These are phyloP conservation scores for Cajanus cajan DNA, from an alignment of 306 rosid genomes.

Conservation along the genomic window DNA sequence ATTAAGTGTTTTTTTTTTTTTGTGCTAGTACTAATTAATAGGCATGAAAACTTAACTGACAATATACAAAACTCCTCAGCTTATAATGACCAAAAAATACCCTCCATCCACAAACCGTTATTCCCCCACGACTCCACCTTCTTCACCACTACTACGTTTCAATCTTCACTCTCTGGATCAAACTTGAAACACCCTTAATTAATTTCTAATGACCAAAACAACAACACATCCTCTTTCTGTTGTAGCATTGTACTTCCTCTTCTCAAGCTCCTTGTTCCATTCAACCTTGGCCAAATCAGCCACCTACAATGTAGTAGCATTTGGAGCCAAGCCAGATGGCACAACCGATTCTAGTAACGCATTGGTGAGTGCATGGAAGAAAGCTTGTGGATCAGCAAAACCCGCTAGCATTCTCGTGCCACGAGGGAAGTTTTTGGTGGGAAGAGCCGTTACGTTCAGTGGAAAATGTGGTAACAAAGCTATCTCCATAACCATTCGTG, in stretches of 20 bases:
- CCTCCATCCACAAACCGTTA: no score
- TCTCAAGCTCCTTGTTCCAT: neutral
- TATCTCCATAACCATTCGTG: conserved; percentile 39
- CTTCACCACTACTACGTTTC: no score
- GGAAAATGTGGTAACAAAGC: conserved; percentile 29
- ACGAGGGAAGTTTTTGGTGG: conserved; percentile 40
- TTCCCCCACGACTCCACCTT: no score
- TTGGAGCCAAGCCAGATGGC: conserved; percentile 51
- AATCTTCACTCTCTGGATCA: no score
- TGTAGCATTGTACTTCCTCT: neutral
- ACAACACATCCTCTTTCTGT: neutral
- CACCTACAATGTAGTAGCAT: conserved; percentile 37
- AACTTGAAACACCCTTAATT: no score
- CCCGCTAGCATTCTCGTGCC: conserved; percentile 39
- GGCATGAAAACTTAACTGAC: no score
- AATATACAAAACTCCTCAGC: no score
- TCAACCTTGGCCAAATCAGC: neutral
- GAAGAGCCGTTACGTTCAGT: neutral
- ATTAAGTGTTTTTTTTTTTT: no score
- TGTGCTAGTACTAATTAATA: no score
- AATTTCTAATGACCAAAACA: neutral
- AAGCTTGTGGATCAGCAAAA: conserved; percentile 32
- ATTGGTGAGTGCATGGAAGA: conserved; percentile 41
- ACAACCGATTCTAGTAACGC: conserved; percentile 40
- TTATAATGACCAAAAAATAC: no score